Evolutionary conservation across 2,329 filamentous ascomycete genomes (phyloP).

Genomic region (Aureobasidium namibiae): DNA sequence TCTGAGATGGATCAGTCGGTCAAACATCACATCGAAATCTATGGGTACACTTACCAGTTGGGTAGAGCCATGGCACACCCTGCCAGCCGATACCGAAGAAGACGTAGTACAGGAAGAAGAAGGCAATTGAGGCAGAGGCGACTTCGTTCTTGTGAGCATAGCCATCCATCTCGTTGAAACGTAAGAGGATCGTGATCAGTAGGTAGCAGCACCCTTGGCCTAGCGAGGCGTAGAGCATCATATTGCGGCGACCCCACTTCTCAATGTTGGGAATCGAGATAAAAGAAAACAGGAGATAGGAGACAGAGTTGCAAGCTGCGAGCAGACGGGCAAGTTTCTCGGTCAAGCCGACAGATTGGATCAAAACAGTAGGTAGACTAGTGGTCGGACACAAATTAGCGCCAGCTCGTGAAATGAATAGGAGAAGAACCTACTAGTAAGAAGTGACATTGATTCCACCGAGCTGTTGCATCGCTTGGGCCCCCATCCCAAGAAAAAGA

Average conservation of each 20-base stretch:
- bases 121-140: slow-evolving; percentile 37
- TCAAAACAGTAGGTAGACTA: slow-evolving; percentile 49
- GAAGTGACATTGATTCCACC: slow-evolving; percentile 28
- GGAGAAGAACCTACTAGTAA: slow-evolving; percentile 31
- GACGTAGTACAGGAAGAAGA: slow-evolving; percentile 47
- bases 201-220: slow-evolving; percentile 47
- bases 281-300: slow-evolving; percentile 41
- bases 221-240: slow-evolving; percentile 50
- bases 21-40: no score
- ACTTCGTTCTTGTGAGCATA: slow-evolving; percentile 21
- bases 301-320: slow-evolving; percentile 47
- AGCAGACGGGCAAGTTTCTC: slow-evolving; percentile 47
- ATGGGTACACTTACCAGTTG: no score
- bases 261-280: slow-evolving; percentile 43
- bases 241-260: slow-evolving; percentile 47
- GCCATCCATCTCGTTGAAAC: slow-evolving; percentile 30
- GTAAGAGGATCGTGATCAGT: slow-evolving; percentile 43
- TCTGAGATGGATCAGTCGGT: no score
- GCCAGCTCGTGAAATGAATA: no score
- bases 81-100: slow-evolving; percentile 47
- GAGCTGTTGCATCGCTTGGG: slow-evolving; percentile 44
- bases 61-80: slow-evolving; percentile 28
- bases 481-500: slow-evolving; percentile 44
- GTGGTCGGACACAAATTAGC: background rate
- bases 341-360: slow-evolving; percentile 46